phyloP scores from a whole-genome alignment of 345 rosid genomes.

The Cardamine chenopodiifolia region DNA sequence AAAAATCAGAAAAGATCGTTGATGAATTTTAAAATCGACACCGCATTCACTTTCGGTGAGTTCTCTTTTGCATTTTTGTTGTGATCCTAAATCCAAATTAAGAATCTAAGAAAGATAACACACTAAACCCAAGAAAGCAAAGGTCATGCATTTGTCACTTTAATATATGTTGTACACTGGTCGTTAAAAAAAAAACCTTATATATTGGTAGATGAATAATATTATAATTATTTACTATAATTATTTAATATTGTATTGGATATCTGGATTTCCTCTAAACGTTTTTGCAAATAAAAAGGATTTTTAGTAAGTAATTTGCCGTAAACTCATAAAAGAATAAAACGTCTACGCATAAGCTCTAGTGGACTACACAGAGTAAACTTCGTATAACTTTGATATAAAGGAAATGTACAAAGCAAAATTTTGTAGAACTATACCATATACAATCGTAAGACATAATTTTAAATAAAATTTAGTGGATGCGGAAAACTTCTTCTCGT shows the following conservation, averaged over 20 bases:
- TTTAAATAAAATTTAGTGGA: background rate
- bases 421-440: background rate
- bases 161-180: too few species aligned
- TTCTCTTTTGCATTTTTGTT: conserved; percentile 6
- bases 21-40: background rate
- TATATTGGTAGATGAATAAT: background rate
- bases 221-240: background rate
- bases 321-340: background rate
- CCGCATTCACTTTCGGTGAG: conserved; percentile 26
- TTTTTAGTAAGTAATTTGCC: background rate
- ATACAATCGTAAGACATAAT: background rate
- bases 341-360: background rate
- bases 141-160: background rate
- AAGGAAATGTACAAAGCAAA: background rate
- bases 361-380: too few species aligned
- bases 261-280: background rate
- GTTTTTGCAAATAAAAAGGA: background rate
- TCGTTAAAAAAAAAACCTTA: background rate
- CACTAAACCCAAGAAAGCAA: conserved; percentile 18
- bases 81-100: conserved; percentile 30
- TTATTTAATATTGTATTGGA: background rate
- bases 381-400: background rate
- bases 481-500: conserved; percentile 17
- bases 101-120: conserved; percentile 35
- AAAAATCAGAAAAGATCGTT: background rate